phyloP scores from a whole-genome alignment of 1,284 basidiomycete species.

The Xerocomus nothofagi region DNA sequence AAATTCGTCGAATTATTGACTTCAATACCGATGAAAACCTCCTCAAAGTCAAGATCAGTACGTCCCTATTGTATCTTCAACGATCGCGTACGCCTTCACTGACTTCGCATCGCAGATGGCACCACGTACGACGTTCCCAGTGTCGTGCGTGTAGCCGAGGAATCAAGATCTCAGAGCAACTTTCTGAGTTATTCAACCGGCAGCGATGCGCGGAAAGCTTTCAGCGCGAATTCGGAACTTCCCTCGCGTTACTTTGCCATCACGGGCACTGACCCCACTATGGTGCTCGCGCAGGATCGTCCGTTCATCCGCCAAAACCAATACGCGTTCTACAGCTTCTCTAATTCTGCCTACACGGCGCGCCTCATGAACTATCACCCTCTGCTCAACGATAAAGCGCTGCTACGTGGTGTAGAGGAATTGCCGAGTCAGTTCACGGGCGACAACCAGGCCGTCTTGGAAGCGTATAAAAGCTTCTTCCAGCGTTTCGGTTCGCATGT shows the following conservation, averaged over 20 bases:
- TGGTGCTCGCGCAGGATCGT: background rate
- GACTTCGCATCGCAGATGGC: too few relatives aligned
- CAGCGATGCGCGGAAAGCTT: background rate
- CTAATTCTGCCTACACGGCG: background rate
- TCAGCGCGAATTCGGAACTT: background rate
- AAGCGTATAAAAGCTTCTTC: too few relatives aligned
- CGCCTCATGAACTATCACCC: too few relatives aligned
- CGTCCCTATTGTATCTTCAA: too few relatives aligned
- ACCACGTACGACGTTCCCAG: background rate
- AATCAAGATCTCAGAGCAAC: too few relatives aligned
- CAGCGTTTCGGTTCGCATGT: background rate
- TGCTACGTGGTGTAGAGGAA: too few relatives aligned
- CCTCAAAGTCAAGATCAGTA: background rate
- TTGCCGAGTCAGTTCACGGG: too few relatives aligned
- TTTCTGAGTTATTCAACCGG: background rate
- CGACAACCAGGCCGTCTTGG: too few relatives aligned
- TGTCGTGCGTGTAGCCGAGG: too few relatives aligned
- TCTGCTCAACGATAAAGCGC: too few relatives aligned
- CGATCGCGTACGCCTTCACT: too few relatives aligned
- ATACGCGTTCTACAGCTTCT: slow-evolving; percentile 2
- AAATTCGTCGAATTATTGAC: slow-evolving; percentile 1
- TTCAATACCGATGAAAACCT: background rate
- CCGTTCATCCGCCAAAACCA: slow-evolving; percentile 1
- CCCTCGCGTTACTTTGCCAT: slow-evolving; percentile 1
- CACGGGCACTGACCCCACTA: background rate